Base-by-base conservation (phyloP, 768 basidiomycete genomes). In the Lyophyllum atratum region DNA sequence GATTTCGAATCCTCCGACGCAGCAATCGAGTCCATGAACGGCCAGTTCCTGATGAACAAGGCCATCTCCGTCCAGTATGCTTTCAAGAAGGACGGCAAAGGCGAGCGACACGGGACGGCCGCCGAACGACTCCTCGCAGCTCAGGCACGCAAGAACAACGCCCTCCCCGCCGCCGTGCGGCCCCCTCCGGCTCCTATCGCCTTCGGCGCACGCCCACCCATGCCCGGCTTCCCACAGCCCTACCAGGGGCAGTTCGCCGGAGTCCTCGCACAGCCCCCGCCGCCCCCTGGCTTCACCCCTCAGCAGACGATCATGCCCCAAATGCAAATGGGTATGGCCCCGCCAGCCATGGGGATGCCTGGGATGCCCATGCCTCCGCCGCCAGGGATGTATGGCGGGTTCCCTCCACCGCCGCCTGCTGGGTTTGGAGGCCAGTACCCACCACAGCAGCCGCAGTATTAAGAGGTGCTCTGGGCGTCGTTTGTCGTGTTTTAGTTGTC, bases 21-120 rank as follows among this genome's bases (percentile, higher is more conserved):
- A 4, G 96, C 97, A 17, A 83, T 96, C 55, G 97, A 98, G 71
- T 85, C 93, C 10, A 98, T 98, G 96, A 95, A 98, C 64, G 86
- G 87, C 37, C 95, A 98, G 68, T 98, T 93, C 84, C 81, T 98
- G 46, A 95, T 95, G 90, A 98, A 98, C 80, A 98, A 98, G 76
- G 90, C 95, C 52, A 93, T 99, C 68, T 87, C 90, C 17, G 95
- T 97, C 11, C 95, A 98, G 70, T 99, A 97, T 70, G 96, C 97
- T 2, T 98, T 98, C 83, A 98, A 99, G 77, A 98, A 98, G 76
- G 97, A 98, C 67, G 95, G 93, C 43, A 96, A 98, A 69, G 96
- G 96, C 55, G 97, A 99, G 72, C 85, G 97, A 4, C 97, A 98
- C 67, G 97, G 97, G 26, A 97, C 96, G 11, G 80, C 90, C 15